Percentiles rank a stretch among this genome's conserved stretches.
These are phyloP conservation scores for Aureoboletus auriporus DNA, from an alignment of 768 basidiomycete genomes.

Conservation along the genomic window DNA sequence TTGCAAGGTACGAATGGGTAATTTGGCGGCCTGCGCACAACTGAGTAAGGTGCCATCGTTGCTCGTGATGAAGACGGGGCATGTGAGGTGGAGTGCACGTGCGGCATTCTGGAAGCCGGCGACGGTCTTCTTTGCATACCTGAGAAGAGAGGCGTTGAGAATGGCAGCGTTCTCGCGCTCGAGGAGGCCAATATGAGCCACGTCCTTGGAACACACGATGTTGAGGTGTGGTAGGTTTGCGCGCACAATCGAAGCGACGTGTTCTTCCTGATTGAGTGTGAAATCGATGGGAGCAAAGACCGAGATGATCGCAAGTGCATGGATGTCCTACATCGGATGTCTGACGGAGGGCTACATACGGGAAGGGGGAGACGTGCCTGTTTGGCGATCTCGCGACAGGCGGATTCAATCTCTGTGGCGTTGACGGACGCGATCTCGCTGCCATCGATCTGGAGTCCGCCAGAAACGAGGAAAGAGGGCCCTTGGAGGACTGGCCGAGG, in stretches of 20 bases:
- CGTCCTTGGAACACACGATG: constrained; percentile 52
- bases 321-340: constrained; percentile 19
- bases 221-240: constrained; percentile 39
- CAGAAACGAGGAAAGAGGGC: constrained; percentile 34
- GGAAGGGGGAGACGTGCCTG: constrained; percentile 14
- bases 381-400: constrained; percentile 37
- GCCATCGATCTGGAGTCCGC: constrained; percentile 45
- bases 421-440: constrained; percentile 41
- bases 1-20: constrained; percentile 59
- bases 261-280: constrained; percentile 43
- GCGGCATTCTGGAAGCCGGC: constrained; percentile 50
- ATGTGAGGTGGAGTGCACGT: constrained; percentile 40
- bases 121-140: constrained; percentile 55
- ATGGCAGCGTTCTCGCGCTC: constrained; percentile 69
- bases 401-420: constrained; percentile 41
- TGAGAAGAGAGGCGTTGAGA: constrained; percentile 59
- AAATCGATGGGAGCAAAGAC: constrained; percentile 48
- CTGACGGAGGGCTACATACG: not conserved
- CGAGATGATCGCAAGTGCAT: constrained; percentile 41
- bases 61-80: constrained; percentile 56
- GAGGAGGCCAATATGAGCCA: constrained; percentile 55
- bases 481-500: constrained; percentile 21
- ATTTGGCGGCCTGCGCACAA: constrained; percentile 44
- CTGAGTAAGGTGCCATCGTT: constrained; percentile 55
- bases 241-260: constrained; percentile 39